These are phyloP conservation scores for Talaromyces sp. DNA, from an alignment of 2,329 filamentous ascomycete genomes.

Conservation along the genomic window DNA sequence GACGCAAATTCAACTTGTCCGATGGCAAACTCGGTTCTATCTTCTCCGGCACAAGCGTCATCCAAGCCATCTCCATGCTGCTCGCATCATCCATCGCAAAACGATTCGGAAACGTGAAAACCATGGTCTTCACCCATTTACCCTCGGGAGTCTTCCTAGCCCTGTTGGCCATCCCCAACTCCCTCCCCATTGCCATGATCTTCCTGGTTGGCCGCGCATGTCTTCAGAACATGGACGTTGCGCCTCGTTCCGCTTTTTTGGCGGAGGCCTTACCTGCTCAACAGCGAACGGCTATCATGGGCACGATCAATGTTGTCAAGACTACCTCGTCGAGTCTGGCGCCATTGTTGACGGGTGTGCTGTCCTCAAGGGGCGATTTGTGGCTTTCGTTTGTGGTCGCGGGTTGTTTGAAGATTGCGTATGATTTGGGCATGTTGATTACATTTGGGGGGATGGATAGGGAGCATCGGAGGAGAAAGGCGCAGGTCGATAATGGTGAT, in stretches of 20 bases:
- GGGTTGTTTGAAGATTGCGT: slow-evolving; percentile 56
- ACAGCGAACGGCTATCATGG: slow-evolving; percentile 68
- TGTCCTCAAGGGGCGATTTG: slow-evolving; percentile 54
- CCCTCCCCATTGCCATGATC: slow-evolving; percentile 50
- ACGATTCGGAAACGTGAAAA: slow-evolving; percentile 55
- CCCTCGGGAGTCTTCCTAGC: slow-evolving; percentile 62
- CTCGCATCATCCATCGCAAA: slow-evolving; percentile 60
- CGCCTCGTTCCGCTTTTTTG: slow-evolving; percentile 64
- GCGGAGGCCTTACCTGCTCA: slow-evolving; percentile 58
- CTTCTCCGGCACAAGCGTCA: slow-evolving; percentile 46
- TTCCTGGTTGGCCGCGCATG: slow-evolving; percentile 60
- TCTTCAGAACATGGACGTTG: slow-evolving; percentile 64
- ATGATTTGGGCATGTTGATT: slow-evolving; percentile 55
- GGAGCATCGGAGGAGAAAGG: slow-evolving; percentile 5
- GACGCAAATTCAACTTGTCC: slow-evolving; percentile 49
- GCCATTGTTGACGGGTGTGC: slow-evolving; percentile 58
- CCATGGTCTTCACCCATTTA: slow-evolving; percentile 71
- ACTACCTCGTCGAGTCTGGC: slow-evolving; percentile 59
- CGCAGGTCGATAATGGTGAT: background rate
- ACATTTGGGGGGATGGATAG: slow-evolving; percentile 40
- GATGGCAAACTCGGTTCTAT: slow-evolving; percentile 52
- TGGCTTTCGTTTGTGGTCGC: slow-evolving; percentile 61
- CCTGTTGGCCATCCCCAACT: slow-evolving; percentile 55
- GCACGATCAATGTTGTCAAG: slow-evolving; percentile 64
- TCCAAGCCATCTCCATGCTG: slow-evolving; percentile 41